These are phyloP conservation scores for Dryadomyces sulphureus DNA, from an alignment of 2,329 filamentous ascomycete genomes.

Conservation along the genomic window DNA sequence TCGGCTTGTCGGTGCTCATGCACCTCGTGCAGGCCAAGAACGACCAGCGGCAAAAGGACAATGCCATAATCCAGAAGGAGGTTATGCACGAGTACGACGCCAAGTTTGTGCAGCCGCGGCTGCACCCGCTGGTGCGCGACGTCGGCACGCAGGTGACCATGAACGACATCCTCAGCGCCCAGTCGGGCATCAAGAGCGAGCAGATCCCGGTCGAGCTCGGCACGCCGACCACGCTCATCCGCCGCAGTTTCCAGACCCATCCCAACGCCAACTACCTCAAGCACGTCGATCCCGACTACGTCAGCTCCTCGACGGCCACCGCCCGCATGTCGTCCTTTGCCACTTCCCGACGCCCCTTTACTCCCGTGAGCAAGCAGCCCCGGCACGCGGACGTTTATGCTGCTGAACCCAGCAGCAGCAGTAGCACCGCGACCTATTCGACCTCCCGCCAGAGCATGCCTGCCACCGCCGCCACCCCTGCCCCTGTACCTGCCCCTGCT, in stretches of 20 bases:
- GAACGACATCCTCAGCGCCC: conserved; percentile 18
- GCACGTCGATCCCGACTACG: conserved; percentile 54
- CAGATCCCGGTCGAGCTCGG: conserved; percentile 26
- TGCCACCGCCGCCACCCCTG: conserved; percentile 2
- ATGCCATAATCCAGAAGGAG: conserved; percentile 71
- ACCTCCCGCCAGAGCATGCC: conserved; percentile 12
- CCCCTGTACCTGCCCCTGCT: conserved; percentile 6
- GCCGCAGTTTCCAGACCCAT: conserved; percentile 64
- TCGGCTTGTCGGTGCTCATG: conserved; percentile 64
- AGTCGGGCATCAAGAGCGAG: neutral
- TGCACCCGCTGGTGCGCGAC: conserved; percentile 65
- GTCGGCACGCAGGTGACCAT: conserved; percentile 64
- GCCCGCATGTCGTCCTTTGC: conserved; percentile 22
- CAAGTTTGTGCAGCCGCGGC: conserved; percentile 82
- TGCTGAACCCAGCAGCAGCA: conserved; percentile 4
- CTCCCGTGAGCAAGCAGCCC: conserved; percentile 18
- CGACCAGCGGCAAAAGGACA: conserved; percentile 74
- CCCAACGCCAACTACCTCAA: conserved; percentile 69
- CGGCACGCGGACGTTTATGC: conserved; percentile 21
- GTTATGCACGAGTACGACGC: conserved; percentile 91
- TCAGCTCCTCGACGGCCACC: conserved; percentile 21
- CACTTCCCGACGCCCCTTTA: conserved; percentile 26
- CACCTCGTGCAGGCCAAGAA: conserved; percentile 59
- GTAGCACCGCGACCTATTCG: no score
- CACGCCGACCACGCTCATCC: conserved; percentile 47